Conservation (phyloP, 164 flowering plant genomes). For the Cinnamomum chago region DNA sequence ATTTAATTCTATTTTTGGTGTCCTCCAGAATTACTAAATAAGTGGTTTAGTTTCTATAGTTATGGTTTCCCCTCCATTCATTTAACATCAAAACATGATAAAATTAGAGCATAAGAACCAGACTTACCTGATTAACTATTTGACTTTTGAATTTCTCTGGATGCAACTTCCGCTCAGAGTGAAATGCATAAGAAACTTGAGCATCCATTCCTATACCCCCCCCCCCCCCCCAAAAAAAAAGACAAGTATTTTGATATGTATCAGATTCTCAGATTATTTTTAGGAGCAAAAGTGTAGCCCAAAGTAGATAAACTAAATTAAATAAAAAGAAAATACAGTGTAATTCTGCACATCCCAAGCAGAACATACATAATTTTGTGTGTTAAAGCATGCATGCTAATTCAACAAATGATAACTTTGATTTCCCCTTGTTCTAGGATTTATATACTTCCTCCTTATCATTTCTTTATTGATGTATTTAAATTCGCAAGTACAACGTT, state of each 20-base stretch:
- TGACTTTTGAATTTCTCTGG: constrained; percentile 94
- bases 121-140: constrained; percentile 75
- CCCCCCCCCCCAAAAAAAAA: not conserved
- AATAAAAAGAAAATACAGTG: too few species aligned
- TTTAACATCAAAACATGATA: not conserved
- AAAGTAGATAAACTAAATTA: not conserved
- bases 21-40: too few species aligned
- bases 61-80: not conserved
- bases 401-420: too few species aligned
- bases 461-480: too few species aligned
- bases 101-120: not conserved
- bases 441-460: too few species aligned
- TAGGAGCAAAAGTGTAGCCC: not conserved
- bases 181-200: constrained; percentile 96
- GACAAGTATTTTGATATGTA: not conserved
- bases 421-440: too few species aligned
- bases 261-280: not conserved
- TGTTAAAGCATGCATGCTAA: too few species aligned
- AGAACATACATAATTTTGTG: too few species aligned
- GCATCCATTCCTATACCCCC: constrained; percentile 95
- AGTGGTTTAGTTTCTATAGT: too few species aligned
- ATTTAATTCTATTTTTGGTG: too few species aligned
- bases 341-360: too few species aligned
- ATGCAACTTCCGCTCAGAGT: constrained; percentile 78
- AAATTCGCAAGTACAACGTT: too few species aligned